Base-by-base conservation (phyloP, 208 protist species). In the Crithidia expoeki region DNA sequence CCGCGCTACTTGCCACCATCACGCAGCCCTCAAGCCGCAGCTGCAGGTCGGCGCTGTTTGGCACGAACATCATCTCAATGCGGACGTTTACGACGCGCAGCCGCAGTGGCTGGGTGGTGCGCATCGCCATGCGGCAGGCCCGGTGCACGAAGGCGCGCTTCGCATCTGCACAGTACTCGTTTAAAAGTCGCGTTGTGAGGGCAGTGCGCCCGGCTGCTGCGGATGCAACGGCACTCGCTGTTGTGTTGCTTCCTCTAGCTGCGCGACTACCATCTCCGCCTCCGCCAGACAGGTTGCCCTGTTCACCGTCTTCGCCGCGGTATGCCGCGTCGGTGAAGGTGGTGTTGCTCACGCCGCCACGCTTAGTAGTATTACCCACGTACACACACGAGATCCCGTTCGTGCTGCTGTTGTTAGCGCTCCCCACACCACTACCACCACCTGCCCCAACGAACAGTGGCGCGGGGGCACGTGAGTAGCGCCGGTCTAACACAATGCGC, bases 151-250 rank as follows among this genome's bases (percentile, higher is more conserved):
- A 96, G 51, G 87, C 85, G 2, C 84, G 79, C 73, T 92, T 89
- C 9, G 92, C 89, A 51, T 96, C 80, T 25, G 83, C 89, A 68
- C 84, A 88, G 79, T 89, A 96, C 27, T 92, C 80, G 50, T 90
- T 94, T 38, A 96, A 62, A 19, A 75, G 73, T 1, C 79, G 77
- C 19, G 79, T 89, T 5, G 85, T 83, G 30, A 85, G 72, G 16
- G 64, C 68, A 55, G 68, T 74, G 49, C 64, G 57, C 34, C 64
- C 72, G 17, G 63, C 76, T 67, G 61, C n/a, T 25, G 60, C 51
- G 19, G 38, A 21, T 9, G 36, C 52, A 30, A 34, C 6, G 19
- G 33, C 21, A 6, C 4, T 36, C 27, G 19, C 33, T 46, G 57
- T 27, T 14, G 14, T 55, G 19, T 7, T 49, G 7, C 19, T 33